These are phyloP conservation scores for Vitis rupestris DNA, from an alignment of 164 flowering plant genomes.

Conservation along the genomic window DNA sequence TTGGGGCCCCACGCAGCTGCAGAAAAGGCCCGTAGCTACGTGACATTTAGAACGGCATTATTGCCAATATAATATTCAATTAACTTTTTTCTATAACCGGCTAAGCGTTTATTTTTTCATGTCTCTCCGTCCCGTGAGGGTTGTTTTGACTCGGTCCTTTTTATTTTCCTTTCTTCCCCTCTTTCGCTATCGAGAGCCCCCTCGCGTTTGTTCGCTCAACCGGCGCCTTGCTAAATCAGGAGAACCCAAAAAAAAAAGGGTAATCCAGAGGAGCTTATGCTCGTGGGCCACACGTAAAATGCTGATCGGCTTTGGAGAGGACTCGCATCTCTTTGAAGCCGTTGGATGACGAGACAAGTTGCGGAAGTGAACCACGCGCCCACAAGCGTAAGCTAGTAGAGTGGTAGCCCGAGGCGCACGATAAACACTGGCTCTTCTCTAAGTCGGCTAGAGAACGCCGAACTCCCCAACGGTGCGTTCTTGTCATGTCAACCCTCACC, in stretches of 20 bases:
- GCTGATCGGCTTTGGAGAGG: too few relatives aligned
- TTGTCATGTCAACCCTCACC: slow-evolving; percentile 11
- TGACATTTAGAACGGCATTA: slow-evolving; percentile 9
- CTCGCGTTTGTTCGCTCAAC: neutral
- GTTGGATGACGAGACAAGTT: too few relatives aligned
- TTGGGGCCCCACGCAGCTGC: neutral
- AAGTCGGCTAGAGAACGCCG: slow-evolving; percentile 14
- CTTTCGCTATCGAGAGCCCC: neutral
- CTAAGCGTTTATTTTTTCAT: neutral
- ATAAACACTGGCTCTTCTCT: neutral
- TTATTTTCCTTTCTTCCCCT: neutral
- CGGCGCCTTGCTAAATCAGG: too few relatives aligned
- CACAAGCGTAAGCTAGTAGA: neutral
- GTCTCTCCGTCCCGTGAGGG: neutral
- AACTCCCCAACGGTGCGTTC: slow-evolving; percentile 4
- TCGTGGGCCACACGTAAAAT: too few relatives aligned
- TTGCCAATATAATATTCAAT: neutral
- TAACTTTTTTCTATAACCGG: neutral
- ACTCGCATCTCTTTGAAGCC: too few relatives aligned
- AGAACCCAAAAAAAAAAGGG: too few relatives aligned
- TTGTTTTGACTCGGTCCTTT: neutral
- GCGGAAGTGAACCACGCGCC: neutral
- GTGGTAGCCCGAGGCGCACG: slow-evolving; percentile 4
- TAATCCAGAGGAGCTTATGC: too few relatives aligned
- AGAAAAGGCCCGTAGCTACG: slow-evolving; percentile 3